These are phyloP conservation scores for Exidia glandulosa DNA, from an alignment of 768 basidiomycete species.

Conservation along the genomic window DNA sequence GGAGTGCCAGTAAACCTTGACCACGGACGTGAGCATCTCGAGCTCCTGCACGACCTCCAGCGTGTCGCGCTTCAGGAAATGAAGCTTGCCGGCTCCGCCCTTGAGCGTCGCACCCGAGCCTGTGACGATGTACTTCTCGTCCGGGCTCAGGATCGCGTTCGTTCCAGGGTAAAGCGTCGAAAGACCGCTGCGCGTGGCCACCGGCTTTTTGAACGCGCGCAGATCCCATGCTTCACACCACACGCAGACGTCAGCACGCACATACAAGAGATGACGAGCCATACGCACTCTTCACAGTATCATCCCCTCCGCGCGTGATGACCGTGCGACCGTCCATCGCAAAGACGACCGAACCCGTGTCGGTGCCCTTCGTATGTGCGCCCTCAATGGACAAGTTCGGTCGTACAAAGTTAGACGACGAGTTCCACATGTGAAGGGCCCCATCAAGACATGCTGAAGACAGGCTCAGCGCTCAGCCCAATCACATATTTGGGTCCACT, in stretches of 20 bases:
- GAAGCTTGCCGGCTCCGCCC: slow-evolving; percentile 56
- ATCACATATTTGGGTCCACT: slow-evolving; percentile 15
- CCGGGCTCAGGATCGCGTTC: slow-evolving; percentile 91
- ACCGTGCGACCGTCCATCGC: slow-evolving; percentile 80
- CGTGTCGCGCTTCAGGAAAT: slow-evolving; percentile 61
- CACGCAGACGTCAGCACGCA: background rate
- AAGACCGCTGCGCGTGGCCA: slow-evolving; percentile 52
- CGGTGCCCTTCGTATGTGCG: slow-evolving; percentile 78
- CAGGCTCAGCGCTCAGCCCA: background rate
- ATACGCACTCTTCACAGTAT: slow-evolving; percentile 84
- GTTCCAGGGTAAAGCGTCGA: slow-evolving; percentile 82
- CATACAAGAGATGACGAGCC: background rate
- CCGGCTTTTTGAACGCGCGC: slow-evolving; percentile 80
- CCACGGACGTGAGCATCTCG: slow-evolving; percentile 66
- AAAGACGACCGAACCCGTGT: slow-evolving; percentile 80
- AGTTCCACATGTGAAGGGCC: slow-evolving; percentile 86
- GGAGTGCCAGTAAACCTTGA: slow-evolving; percentile 89
- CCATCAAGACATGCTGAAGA: slow-evolving; percentile 81
- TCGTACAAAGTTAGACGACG: slow-evolving; percentile 85
- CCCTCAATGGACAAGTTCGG: slow-evolving; percentile 79
- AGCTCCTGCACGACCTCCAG: slow-evolving; percentile 59
- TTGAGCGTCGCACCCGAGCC: slow-evolving; percentile 62
- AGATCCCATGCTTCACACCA: slow-evolving; percentile 80
- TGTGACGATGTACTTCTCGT: slow-evolving; percentile 81
- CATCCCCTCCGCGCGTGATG: slow-evolving; percentile 85